A percentile compares a stretch with the other conserved stretches of the same genome.
These are phyloP conservation scores for Ascochyta viciae-villosae DNA, from an alignment of 2,329 filamentous ascomycete genomes.

Conservation along the genomic window DNA sequence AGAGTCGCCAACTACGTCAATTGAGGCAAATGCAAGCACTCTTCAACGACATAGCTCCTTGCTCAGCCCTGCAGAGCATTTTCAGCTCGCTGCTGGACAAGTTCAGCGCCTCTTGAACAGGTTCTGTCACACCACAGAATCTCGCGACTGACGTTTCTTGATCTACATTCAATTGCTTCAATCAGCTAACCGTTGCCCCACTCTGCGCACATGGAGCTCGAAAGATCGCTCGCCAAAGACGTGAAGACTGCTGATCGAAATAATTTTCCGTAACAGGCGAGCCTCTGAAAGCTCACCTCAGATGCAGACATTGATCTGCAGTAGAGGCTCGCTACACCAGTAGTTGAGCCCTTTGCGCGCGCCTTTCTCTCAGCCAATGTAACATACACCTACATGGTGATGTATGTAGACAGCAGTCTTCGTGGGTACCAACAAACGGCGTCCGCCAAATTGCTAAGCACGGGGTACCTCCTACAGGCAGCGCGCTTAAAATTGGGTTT, in stretches of 20 bases:
- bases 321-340: neutral
- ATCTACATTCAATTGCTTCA: conserved; percentile 12
- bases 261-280: conserved; percentile 9
- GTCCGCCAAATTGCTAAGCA: neutral
- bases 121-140: neutral
- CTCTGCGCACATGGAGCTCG: conserved; percentile 1
- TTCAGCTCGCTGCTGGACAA: neutral
- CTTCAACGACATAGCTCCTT: neutral
- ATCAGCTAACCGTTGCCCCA: conserved; percentile 11
- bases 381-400: neutral
- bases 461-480: neutral
- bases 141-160: conserved; percentile 3
- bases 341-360: neutral
- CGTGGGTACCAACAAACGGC: neutral
- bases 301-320: neutral
- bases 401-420: neutral
- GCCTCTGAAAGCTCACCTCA: neutral
- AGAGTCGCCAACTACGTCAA: conserved; percentile 33
- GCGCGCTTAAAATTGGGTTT: neutral
- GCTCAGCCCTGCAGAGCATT: conserved; percentile 1
- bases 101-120: neutral
- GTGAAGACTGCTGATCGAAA: conserved; percentile 8
- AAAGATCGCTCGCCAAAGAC: conserved; percentile 15
- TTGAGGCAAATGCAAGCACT: conserved; percentile 14
- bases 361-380: neutral